Evolutionary conservation across 2,329 filamentous ascomycete species (phyloP), one percentile per base, ranked within the genome.

Genomic region (Ophiostoma himal-ulmi): DNA sequence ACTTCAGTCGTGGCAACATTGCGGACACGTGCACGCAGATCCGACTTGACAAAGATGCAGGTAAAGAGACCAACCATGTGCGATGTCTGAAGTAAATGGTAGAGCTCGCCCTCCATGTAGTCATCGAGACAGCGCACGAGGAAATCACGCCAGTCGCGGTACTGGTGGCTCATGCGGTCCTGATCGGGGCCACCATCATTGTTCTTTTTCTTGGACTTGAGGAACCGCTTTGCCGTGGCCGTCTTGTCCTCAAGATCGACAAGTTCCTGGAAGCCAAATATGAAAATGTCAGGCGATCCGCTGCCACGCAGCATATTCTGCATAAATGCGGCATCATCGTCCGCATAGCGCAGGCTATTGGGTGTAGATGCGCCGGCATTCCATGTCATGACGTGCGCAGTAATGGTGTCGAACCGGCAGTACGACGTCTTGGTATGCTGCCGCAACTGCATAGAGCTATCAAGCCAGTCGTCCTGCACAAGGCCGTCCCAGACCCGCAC

Each of bases 251-350:
- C 95, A 8, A 99, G 83, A 77, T 99, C 95, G 4, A 99, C 95
- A n/a, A 99, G 85, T 79, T 99, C 95, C 79, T 99, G 95, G 79
- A 99, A 99, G 1, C 94, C 94, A 82, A 99, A 99, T 0, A 98
- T 87, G 2, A 98, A 81, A 68, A 99, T 93, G 75, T 98, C 95
- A 0, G 95, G 93, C 8, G 91, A 88, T 54, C 90, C 87, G 65
- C 65, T 67, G 22, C 13, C 22, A 73, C 89, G 86, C 36, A 99
- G 83, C 20, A 96, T 85, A 71, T 94, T 88, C 74, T 89, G 88
- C 76, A 98, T 91, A 78, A 98, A 98, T 62, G 85, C 84, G 13
- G 87, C 86, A 76, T 96, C 92, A 69, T 86, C 82, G 39, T 87
- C 85, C 1, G 88, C 87, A 73, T 91, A 88, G 70, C 91, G 86